Base-by-base conservation (phyloP, 108 stramenopile species). In the Fistulifera pelliculosa region DNA sequence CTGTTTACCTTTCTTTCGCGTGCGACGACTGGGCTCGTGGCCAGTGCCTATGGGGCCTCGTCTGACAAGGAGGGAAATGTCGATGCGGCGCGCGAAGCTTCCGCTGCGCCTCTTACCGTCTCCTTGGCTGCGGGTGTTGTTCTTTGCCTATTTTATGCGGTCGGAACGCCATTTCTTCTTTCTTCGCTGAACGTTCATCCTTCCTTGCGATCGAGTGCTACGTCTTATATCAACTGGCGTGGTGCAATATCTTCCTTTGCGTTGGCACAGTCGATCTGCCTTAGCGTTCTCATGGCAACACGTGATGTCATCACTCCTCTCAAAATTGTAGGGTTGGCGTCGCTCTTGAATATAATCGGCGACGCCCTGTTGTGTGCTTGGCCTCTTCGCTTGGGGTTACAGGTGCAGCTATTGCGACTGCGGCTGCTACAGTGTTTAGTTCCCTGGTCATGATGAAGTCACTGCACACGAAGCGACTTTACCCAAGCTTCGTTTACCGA, bases 281-380 rank as follows among this genome's bases (percentile, higher is more conserved):
- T 88, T 4, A 69, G 68, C 1, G 53, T 84, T 12, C 68, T 88
- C 55, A 64, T 88, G 74, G 83, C 78, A 1, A 80, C 87, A 27
- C 66, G 71, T 40, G 87, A 88, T 78, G 78, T 80, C 17, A 67
- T 82, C 23, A 88, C 87, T 8, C 87, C 87, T 15, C 49, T 88
- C 49, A 84, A 78, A 64, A 88, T 88, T 56, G 69, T 88, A 42
- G 47, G 56, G 10, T 57, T 69, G 14, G 80, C 80, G 15, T 80
- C 83, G 10, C 49, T 69, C 3, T 27, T 82, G 10, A 88, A 88
- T 62, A 50, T 88, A 4, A 47, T 82, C n/a, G 87, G 80, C 27
- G 87, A 88, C 53, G 58, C 54, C 16, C 49, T 80, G 38, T 53
- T 82, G 18, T 88, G 87, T 58, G 75, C 68, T 10, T 81, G 76